A percentile compares a stretch with the other conserved stretches of the same genome.
Conservation (phyloP, 140 eudicot species). For the Flaveria floridana region DNA sequence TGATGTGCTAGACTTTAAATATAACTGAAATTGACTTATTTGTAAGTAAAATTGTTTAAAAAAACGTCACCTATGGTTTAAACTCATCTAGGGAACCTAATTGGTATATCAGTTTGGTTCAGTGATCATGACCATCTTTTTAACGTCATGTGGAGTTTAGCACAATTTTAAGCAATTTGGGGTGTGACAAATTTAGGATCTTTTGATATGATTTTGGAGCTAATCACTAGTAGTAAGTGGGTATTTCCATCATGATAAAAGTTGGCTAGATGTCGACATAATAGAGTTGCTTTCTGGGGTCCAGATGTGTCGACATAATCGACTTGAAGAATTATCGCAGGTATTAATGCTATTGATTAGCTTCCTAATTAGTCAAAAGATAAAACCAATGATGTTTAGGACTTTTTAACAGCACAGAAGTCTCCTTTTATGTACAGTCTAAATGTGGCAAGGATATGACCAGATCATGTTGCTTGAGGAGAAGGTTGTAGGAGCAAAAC, state of each 20-base stretch:
- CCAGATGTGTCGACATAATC: conserved; percentile 34
- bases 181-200: conserved; percentile 23
- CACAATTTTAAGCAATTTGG: neutral
- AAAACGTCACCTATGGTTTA: neutral
- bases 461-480: neutral
- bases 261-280: conserved; percentile 24
- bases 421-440: neutral
- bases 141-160: neutral
- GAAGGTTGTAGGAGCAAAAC: neutral
- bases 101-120: neutral
- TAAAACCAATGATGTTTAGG: conserved; percentile 27
- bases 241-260: conserved; percentile 21
- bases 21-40: too few relatives aligned
- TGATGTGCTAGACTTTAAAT: too few relatives aligned
- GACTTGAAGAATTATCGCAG: conserved; percentile 2
- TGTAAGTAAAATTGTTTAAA: too few relatives aligned
- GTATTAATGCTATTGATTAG: conserved; percentile 22
- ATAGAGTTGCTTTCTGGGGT: conserved; percentile 36
- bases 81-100: neutral
- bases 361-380: conserved; percentile 35
- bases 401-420: conserved; percentile 1
- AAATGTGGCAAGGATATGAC: conserved; percentile 13
- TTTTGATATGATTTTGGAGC: conserved; percentile 16
- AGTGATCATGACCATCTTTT: neutral
- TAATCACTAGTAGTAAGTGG: conserved; percentile 25